These are phyloP conservation scores for Gremmenia infestans DNA, from an alignment of 2,329 filamentous ascomycete species.

Conservation along the genomic window DNA sequence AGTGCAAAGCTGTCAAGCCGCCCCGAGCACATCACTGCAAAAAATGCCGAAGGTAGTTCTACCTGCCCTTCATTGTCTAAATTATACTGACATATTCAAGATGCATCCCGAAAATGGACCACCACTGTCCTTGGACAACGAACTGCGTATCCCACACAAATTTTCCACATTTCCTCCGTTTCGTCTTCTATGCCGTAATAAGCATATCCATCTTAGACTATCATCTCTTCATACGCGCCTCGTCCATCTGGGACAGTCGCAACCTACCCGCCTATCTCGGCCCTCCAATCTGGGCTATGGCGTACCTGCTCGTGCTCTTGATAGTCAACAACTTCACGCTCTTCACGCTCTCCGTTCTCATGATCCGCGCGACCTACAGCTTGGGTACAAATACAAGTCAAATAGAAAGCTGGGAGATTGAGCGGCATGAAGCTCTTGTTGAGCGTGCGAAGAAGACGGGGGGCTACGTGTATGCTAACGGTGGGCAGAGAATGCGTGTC, in stretches of 20 bases:
- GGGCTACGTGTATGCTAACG: constrained; percentile 36
- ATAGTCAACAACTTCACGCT: constrained; percentile 54
- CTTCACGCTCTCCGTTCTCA: constrained; percentile 59
- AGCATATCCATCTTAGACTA: constrained; percentile 56
- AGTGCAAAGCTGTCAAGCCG: constrained; percentile 70
- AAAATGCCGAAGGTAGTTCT: constrained; percentile 55
- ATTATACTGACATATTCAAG: constrained; percentile 26
- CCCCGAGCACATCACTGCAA: constrained; percentile 78
- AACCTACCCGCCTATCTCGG: constrained; percentile 70
- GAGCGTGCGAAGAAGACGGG: constrained; percentile 40
- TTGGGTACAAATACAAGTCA: constrained; percentile 69
- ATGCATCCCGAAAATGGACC: constrained; percentile 78
- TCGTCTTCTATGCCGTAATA: constrained; percentile 62
- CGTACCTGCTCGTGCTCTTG: constrained; percentile 55
- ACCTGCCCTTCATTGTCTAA: background rate
- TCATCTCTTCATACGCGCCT: constrained; percentile 55
- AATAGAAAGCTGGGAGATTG: constrained; percentile 74
- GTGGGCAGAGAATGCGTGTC: constrained; percentile 48
- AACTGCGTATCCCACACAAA: constrained; percentile 82
- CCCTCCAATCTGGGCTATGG: constrained; percentile 54
- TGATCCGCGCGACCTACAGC: constrained; percentile 55
- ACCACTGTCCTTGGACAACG: constrained; percentile 80
- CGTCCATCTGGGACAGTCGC: constrained; percentile 59
- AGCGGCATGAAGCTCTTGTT: constrained; percentile 56
- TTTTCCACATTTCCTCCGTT: constrained; percentile 77